Conservation (phyloP, 2,329 filamentous ascomycete genomes). For the Trichoderma asperellum region DNA sequence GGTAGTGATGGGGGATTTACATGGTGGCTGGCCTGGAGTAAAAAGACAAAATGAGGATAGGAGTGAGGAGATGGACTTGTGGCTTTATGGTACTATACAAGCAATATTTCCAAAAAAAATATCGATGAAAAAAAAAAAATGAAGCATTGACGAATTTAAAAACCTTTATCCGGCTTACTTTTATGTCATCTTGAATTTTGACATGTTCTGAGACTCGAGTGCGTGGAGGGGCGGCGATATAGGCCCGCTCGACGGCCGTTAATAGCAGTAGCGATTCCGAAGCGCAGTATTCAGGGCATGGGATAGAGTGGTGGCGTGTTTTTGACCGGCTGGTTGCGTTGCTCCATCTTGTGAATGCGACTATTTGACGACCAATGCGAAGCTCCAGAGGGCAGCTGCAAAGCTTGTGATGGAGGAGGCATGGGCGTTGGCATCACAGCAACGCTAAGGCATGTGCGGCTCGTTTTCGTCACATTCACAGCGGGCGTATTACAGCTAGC, state of each 20-base stretch:
- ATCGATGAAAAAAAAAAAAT: background rate
- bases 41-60: conserved; percentile 10
- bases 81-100: conserved; percentile 12
- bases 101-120: conserved; percentile 18
- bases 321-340: background rate
- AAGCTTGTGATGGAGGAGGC: background rate
- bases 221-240: conserved; percentile 1
- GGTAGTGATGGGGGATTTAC: background rate
- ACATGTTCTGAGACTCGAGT: background rate
- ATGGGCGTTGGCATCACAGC: background rate
- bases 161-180: background rate
- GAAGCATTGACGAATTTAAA: background rate
- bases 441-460: background rate
- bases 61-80: conserved; percentile 19
- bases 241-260: background rate
- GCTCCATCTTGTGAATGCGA: background rate
- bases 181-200: background rate
- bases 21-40: conserved; percentile 8
- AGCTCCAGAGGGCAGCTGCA: background rate
- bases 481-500: background rate
- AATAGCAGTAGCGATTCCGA: background rate
- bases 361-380: background rate
- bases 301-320: background rate
- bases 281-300: background rate
- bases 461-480: background rate